Evolutionary conservation across 495 filamentous ascomycete species (phyloP).

Genomic region (Penicillium verhagenii): DNA sequence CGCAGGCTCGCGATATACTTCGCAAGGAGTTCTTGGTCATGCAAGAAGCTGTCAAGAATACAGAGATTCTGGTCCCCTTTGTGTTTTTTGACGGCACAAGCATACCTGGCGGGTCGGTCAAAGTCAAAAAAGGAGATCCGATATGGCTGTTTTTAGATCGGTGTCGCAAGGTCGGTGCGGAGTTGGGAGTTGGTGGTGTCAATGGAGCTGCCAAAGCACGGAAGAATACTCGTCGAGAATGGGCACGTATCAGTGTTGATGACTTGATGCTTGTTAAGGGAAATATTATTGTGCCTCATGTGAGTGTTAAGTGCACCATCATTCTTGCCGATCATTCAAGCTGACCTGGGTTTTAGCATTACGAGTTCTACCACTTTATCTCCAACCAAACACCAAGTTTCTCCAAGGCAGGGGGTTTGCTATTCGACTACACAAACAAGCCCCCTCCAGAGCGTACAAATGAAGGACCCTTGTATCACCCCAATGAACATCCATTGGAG

Average conservation of each 20-base stretch:
- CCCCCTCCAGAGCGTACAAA: constrained; percentile 35
- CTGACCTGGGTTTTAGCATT: constrained; percentile 66
- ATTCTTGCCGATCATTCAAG: neutral
- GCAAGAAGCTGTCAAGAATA: constrained; percentile 84
- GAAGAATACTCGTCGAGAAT: constrained; percentile 70
- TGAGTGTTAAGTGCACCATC: constrained; percentile 44
- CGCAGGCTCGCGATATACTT: constrained; percentile 74
- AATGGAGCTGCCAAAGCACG: constrained; percentile 53
- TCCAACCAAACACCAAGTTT: constrained; percentile 79
- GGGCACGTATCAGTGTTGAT: constrained; percentile 93
- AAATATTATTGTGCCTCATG: constrained; percentile 91
- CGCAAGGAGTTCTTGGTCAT: constrained; percentile 80
- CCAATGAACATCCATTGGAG: constrained; percentile 59
- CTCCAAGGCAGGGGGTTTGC: constrained; percentile 45
- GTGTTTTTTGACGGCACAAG: constrained; percentile 99
- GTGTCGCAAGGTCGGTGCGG: constrained; percentile 83
- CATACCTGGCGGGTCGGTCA: constrained; percentile 76
- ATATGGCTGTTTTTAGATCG: constrained; percentile 91
- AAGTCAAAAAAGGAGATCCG: constrained; percentile 88
- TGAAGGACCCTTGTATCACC: constrained; percentile 48
- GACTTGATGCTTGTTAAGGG: constrained; percentile 93
- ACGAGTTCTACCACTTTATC: constrained; percentile 95
- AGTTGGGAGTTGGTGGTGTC: constrained; percentile 67
- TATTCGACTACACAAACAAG: constrained; percentile 79
- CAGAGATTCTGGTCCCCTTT: constrained; percentile 90